phyloP scores from a whole-genome alignment of 306 rosid species.

The Cyamopsis tetragonoloba region DNA sequence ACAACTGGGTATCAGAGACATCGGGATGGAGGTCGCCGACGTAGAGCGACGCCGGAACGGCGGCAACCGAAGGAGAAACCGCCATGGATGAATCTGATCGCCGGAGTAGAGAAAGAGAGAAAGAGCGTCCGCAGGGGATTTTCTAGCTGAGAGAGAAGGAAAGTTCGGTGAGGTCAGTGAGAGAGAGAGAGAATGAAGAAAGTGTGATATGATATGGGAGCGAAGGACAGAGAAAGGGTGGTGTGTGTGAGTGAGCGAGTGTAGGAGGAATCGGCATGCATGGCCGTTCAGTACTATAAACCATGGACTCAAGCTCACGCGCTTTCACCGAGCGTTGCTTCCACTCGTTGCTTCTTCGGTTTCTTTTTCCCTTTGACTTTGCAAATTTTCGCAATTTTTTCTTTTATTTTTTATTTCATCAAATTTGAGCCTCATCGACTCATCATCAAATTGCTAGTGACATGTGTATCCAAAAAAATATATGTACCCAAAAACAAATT shows the following conservation, averaged over 20 bases:
- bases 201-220: slow-evolving; percentile 23
- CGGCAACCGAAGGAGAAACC: slow-evolving; percentile 40
- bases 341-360: slow-evolving; percentile 12
- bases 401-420: not conserved
- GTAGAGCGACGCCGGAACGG: slow-evolving; percentile 55
- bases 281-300: slow-evolving; percentile 45
- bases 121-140: not conserved
- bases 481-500: too few species aligned
- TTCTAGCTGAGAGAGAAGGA: not conserved
- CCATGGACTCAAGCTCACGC: slow-evolving; percentile 16
- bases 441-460: too few species aligned
- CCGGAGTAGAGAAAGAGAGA: not conserved
- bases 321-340: not conserved
- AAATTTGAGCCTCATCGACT: not conserved
- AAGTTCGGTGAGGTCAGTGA: slow-evolving; percentile 22
- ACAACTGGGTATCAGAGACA: slow-evolving; percentile 45
- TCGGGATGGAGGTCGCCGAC: slow-evolving; percentile 81
- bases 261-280: slow-evolving; percentile 56
- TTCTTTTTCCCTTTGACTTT: not conserved
- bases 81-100: slow-evolving; percentile 43
- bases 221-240: slow-evolving; percentile 2
- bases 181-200: slow-evolving; percentile 16
- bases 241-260: slow-evolving; percentile 30
- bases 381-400: not conserved
- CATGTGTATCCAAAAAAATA: too few species aligned